Conservation (phyloP, 2,329 filamentous ascomycete genomes). For the Bipolaris bicolor region DNA sequence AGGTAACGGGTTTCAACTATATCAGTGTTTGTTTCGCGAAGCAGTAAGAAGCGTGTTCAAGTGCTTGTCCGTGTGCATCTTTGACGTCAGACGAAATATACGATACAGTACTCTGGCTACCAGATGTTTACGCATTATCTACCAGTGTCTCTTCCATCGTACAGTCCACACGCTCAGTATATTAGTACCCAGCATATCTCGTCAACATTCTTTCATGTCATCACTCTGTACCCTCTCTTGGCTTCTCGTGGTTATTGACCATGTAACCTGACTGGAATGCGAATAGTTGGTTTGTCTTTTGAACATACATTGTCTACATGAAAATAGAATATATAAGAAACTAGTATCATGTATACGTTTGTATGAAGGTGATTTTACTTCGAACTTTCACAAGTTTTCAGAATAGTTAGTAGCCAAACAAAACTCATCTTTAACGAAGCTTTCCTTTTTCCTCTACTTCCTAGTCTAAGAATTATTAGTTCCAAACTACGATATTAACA, state of each 20-base stretch:
- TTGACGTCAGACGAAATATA: constrained; percentile 1
- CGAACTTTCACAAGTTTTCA: no score
- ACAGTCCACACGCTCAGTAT: background rate
- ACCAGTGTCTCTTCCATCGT: background rate
- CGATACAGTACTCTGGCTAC: constrained; percentile 7
- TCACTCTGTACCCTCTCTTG: background rate
- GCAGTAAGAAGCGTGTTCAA: constrained; percentile 6
- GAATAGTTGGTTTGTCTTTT: no score
- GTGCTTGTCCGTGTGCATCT: constrained; percentile 8
- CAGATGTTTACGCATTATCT: constrained; percentile 6
- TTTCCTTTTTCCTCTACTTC: no score
- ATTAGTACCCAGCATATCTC: background rate
- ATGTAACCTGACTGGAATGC: background rate
- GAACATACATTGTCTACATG: no score
- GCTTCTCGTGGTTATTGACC: background rate
- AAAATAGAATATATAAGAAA: no score
- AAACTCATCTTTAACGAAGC: no score
- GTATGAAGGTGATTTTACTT: no score
- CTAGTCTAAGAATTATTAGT: no score
- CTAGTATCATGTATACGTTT: no score
- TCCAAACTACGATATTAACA: no score
- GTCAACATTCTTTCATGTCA: background rate
- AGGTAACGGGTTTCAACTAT: constrained; percentile 24
- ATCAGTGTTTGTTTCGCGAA: background rate
- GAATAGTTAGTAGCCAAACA: no score